Base-by-base conservation (phyloP, 345 rosid genomes). In the Salix udensis region DNA sequence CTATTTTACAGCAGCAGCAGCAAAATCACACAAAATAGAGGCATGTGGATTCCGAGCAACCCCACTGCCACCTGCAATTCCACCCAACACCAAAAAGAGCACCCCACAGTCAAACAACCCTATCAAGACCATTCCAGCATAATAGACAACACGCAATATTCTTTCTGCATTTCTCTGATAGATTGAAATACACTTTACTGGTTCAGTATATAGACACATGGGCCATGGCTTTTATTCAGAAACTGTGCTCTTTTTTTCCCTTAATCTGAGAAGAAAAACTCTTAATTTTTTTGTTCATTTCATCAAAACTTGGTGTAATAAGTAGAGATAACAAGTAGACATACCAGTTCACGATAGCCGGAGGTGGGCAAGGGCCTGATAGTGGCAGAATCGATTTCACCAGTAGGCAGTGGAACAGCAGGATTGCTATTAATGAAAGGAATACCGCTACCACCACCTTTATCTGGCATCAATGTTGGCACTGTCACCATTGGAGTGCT, bases 351-450 rank as follows among this genome's bases (percentile, higher is more conserved):
- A 65, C 71, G 81, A 15, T 80, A 70, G 53, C 50, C 83, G 15
- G 97, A 91, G 42, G 92, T 78, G 19, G 94, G 88, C 77, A 91
- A 52, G 65, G 98, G 98, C 60, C 87, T 81, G 53, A 93, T 91
- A 53, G 97, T 90, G 75, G 98, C 90, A 44, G 98, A 90, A 74
- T 96, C 99, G 10, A 91, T 91, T 83, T 96, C 99, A 60, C 90
- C 99, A n/a, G 96, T 96, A 4, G 99, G 99, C 82, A 95, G 80
- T 37, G 99, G 97, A 82, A 95, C 98, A 1, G 98, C 98, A 1
- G 99, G 98, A 70, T 93, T 96, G 70, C 99, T 96, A 65, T 86
- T 93, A 23, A 93, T 96, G 64, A 96, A 96, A 4, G 98, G 97
- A 14, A 90, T 88, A 36, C 91, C 89, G 4, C 88, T 88, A 30